These are phyloP conservation scores for Purshia tridentata DNA, from an alignment of 306 rosid genomes.

Conservation along the genomic window DNA sequence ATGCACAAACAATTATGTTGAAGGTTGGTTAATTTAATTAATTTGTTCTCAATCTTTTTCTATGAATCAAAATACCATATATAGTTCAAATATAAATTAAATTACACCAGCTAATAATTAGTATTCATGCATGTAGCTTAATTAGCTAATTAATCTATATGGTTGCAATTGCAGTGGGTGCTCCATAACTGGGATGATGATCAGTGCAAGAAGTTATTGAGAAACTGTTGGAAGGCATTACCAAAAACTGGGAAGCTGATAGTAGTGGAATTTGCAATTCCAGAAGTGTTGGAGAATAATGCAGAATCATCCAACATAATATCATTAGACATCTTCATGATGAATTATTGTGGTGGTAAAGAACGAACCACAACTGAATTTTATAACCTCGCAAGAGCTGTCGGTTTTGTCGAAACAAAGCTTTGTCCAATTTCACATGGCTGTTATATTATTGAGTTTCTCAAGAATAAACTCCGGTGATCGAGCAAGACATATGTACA, in stretches of 20 bases:
- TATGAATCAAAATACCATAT: too few relatives aligned
- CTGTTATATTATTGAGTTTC: neutral
- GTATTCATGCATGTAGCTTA: too few relatives aligned
- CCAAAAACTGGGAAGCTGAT: conserved; percentile 16
- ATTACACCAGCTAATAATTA: too few relatives aligned
- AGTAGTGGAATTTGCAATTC: neutral
- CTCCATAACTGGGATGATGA: conserved; percentile 22
- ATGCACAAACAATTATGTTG: conserved; percentile 10
- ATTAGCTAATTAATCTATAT: neutral
- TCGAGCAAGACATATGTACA: too few relatives aligned
- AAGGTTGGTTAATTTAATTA: neutral
- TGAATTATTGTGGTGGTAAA: neutral
- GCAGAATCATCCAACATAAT: neutral
- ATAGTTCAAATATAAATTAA: too few relatives aligned
- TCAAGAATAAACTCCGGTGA: neutral
- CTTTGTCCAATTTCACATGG: neutral
- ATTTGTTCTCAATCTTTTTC: too few relatives aligned
- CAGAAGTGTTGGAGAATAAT: neutral
- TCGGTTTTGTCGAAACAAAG: neutral
- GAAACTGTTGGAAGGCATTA: conserved; percentile 12
- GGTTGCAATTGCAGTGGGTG: neutral
- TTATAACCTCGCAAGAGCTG: neutral
- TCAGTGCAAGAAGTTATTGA: conserved; percentile 1
- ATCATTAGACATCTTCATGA: neutral
- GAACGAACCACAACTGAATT: neutral